These are phyloP conservation scores for Pseudocercospora crystallina DNA, from an alignment of 2,329 filamentous ascomycete genomes.

Conservation along the genomic window DNA sequence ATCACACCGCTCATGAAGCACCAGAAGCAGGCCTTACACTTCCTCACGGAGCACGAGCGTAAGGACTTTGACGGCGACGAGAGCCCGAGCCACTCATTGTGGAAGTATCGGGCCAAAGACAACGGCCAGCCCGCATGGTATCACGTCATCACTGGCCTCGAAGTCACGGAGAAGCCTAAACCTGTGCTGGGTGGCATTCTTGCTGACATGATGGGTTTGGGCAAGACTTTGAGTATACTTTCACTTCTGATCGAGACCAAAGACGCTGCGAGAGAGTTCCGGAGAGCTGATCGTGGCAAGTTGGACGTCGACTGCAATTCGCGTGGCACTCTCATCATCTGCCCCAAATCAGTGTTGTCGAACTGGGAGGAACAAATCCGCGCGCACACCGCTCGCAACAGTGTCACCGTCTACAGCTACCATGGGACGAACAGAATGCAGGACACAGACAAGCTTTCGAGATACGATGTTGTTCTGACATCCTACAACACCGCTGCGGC, in stretches of 20 bases:
- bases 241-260: slow-evolving; percentile 71
- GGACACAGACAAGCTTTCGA: slow-evolving; percentile 64
- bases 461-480: slow-evolving; percentile 83
- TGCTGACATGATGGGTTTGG: slow-evolving; percentile 54
- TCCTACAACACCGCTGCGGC: slow-evolving; percentile 87
- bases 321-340: slow-evolving; percentile 80
- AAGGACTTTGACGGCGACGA: slow-evolving; percentile 57
- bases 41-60: slow-evolving; percentile 77
- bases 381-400: slow-evolving; percentile 67
- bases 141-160: slow-evolving; percentile 81
- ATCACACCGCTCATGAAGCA: slow-evolving; percentile 72
- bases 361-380: slow-evolving; percentile 96
- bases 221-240: slow-evolving; percentile 70
- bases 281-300: slow-evolving; percentile 46
- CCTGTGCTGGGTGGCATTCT: slow-evolving; percentile 47
- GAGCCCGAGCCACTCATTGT: slow-evolving; percentile 65
- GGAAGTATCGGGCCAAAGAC: slow-evolving; percentile 62
- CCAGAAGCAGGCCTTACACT: slow-evolving; percentile 86
- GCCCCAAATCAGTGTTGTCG: slow-evolving; percentile 82
- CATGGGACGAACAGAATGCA: slow-evolving; percentile 77
- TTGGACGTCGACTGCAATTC: slow-evolving; percentile 61
- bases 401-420: slow-evolving; percentile 76
- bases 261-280: slow-evolving; percentile 63
- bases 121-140: slow-evolving; percentile 65
- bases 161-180: slow-evolving; percentile 38